phyloP scores from a whole-genome alignment of 306 rosid species.

The Casuarina glauca region DNA sequence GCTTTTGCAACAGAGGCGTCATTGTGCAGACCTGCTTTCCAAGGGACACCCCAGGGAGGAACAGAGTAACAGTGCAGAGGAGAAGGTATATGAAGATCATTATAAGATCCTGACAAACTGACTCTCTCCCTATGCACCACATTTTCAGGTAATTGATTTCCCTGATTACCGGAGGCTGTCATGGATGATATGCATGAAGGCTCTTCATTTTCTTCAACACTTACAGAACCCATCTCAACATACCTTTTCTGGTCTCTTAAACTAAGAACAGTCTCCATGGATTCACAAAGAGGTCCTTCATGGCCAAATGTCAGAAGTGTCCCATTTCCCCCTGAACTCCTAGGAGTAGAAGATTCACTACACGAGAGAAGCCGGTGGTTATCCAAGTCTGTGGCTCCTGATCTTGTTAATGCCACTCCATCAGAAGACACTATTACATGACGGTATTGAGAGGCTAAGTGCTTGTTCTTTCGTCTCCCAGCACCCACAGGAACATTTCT shows the following conservation, averaged over 20 bases:
- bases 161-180: slow-evolving; percentile 26
- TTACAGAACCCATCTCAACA: slow-evolving; percentile 29
- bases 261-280: slow-evolving; percentile 49
- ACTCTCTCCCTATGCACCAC: slow-evolving; percentile 12
- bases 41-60: slow-evolving; percentile 48
- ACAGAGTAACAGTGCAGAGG: slow-evolving; percentile 42
- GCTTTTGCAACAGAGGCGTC: slow-evolving; percentile 28
- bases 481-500: slow-evolving; percentile 79
- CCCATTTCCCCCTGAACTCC: slow-evolving; percentile 21
- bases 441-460: slow-evolving; percentile 56
- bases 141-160: slow-evolving; percentile 38
- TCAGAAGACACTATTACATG: slow-evolving; percentile 51
- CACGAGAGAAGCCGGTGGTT: slow-evolving; percentile 31
- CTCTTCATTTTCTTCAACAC: slow-evolving; percentile 38
- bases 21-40: slow-evolving; percentile 43
- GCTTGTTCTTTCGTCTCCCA: slow-evolving; percentile 72
- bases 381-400: slow-evolving; percentile 32
- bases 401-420: slow-evolving; percentile 37
- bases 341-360: slow-evolving; percentile 24
- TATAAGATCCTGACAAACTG: slow-evolving; percentile 10
- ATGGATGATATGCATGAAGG: slow-evolving; percentile 42
- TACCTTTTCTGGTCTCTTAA: slow-evolving; percentile 37
- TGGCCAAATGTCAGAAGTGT: slow-evolving; percentile 58
- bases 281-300: slow-evolving; percentile 48
- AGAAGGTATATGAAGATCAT: slow-evolving; percentile 29